Base-by-base conservation (phyloP, 2,329 filamentous ascomycete species). In the Beauveria medogensis region DNA sequence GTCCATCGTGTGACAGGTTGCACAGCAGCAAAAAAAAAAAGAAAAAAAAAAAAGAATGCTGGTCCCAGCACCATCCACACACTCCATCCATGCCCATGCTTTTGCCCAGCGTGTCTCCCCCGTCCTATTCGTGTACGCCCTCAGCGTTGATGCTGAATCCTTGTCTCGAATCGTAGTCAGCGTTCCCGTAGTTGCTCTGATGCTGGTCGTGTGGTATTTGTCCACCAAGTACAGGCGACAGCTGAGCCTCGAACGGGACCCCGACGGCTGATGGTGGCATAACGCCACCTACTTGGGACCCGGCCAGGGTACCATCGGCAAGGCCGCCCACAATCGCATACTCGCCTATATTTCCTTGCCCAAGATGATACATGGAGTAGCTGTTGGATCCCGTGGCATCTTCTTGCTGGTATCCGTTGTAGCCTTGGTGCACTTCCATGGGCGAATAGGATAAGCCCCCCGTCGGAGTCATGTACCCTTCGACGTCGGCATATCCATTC, bases 1-100 rank as follows among this genome's bases (percentile, higher is more conserved):
- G 53, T 55, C 47, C 34, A 59, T 51, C 46, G 24, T 59, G 55
- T 59, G 34, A 20, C 55, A 59, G 37, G 55, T 59, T 28, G 34
- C 47, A 59, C 55, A 6, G 24, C 47, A 57, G 55, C 30, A 12
- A 28, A 30, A 41, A 24, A 24, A 24, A 24, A 2, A 24, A 24
- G n/a, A n/a, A n/a, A n/a, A n/a, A n/a, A n/a, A n/a, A n/a, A n/a
- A n/a, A n/a, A 24, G 2, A 24, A 8, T 24, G 28, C 44, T 48
- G n/a, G 26, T 48, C 54, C 4, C 28, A 30, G 28, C 9, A 51
- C 41, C 55, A 50, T 46, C 41, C 16, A 16, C 43, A 47, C 24
- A 3, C 55, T 12, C 43, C 5, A 26, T 20, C n/a, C 22, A 10
- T 43, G 30, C 22, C 16, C 34, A 50, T 50, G 3, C 8, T 20